phyloP scores from a whole-genome alignment of 2,329 filamentous ascomycete species.

The Dactylonectria estremocensis region DNA sequence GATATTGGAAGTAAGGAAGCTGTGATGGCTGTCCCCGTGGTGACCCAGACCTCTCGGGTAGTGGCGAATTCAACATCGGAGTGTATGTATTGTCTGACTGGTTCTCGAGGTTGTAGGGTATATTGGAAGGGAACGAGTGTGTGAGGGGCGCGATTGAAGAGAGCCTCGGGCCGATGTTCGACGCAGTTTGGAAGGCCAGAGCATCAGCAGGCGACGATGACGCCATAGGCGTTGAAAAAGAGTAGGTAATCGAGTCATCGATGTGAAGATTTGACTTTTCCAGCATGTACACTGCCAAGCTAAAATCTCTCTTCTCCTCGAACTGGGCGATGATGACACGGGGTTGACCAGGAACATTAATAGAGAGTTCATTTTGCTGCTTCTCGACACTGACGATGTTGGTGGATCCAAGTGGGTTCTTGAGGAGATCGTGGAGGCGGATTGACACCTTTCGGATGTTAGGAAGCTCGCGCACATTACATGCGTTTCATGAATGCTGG shows the following conservation, averaged over 20 bases:
- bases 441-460: conserved; percentile 47
- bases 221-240: not conserved
- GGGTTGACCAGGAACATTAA: conserved; percentile 45
- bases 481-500: not conserved
- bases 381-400: conserved; percentile 45
- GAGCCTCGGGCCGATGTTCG: conserved; percentile 40
- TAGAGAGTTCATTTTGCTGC: conserved; percentile 38
- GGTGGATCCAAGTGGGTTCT: conserved; percentile 12
- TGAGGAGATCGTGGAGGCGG: conserved; percentile 47
- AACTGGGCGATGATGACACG: conserved; percentile 50
- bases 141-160: conserved; percentile 45
- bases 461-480: not conserved
- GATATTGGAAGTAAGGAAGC: conserved; percentile 1
- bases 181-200: conserved; percentile 7
- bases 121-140: conserved; percentile 1
- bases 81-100: conserved; percentile 31
- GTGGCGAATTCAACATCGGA: conserved; percentile 34
- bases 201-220: not conserved
- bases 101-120: conserved; percentile 1
- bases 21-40: not conserved
- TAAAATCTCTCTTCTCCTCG: conserved; percentile 52
- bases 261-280: conserved; percentile 51
- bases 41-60: not conserved
- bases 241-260: conserved; percentile 32
- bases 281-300: conserved; percentile 51